A percentile compares a stretch with the other conserved stretches of the same genome.
Conservation (phyloP, 805 yeast species). For the Wickerhamomyces rabaulensis region DNA sequence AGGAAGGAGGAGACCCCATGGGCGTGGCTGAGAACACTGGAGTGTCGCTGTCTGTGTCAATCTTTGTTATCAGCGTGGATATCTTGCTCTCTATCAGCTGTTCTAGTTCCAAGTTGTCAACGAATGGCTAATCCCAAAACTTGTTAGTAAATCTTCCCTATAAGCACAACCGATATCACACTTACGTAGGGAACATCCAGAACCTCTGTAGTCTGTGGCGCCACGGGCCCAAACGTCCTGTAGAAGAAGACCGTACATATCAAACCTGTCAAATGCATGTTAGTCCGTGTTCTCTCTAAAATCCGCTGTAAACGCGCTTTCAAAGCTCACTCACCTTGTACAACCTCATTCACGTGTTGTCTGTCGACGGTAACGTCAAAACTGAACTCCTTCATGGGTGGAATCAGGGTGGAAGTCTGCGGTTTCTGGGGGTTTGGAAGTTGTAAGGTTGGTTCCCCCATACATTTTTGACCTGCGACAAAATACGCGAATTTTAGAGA, state of each 20-base stretch:
- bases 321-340: conserved; percentile 6
- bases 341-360: conserved; percentile 7
- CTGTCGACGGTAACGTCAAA: conserved; percentile 9
- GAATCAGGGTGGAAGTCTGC: background rate
- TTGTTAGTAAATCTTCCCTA: background rate
- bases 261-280: conserved; percentile 20
- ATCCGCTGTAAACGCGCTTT: background rate
- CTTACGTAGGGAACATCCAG: conserved; percentile 48
- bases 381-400: conserved; percentile 8
- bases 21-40: conserved; percentile 16
- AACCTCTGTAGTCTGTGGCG: conserved; percentile 51
- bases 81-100: conserved; percentile 32
- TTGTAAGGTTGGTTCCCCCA: background rate
- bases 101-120: conserved; percentile 45
- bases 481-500: background rate
- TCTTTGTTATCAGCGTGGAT: conserved; percentile 24
- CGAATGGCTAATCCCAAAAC: conserved; percentile 30
- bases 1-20: conserved; percentile 19
- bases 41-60: conserved; percentile 15
- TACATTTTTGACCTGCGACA: too few species aligned
- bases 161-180: background rate
- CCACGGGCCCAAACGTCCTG: conserved; percentile 59
- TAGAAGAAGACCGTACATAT: conserved; percentile 66
- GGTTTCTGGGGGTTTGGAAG: too few species aligned
- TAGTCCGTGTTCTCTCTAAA: background rate